phyloP scores from a whole-genome alignment of 257 asterid genomes.

The Nicotiana sylvestris region DNA sequence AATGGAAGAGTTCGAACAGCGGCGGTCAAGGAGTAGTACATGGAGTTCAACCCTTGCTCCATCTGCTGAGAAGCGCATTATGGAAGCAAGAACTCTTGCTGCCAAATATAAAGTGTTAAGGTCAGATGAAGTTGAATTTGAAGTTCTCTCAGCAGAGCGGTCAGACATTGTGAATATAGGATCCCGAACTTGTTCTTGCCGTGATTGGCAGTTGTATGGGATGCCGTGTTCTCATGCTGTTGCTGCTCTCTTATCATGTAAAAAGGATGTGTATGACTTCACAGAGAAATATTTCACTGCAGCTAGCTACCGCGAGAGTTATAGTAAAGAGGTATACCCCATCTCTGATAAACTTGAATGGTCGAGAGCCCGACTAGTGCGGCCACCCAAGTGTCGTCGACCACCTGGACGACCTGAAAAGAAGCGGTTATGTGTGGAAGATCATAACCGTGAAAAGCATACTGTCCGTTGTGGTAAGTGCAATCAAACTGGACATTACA shows the following conservation, averaged over 20 bases:
- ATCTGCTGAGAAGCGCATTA: constrained; percentile 50
- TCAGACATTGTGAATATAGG: constrained; percentile 63
- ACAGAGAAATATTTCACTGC: constrained; percentile 44
- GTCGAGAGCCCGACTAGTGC: constrained; percentile 41
- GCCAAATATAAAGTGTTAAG: constrained; percentile 59
- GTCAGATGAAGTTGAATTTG: constrained; percentile 72
- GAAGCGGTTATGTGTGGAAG: constrained; percentile 61
- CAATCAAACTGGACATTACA: constrained; percentile 66
- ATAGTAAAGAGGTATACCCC: constrained; percentile 40
- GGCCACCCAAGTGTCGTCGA: constrained; percentile 68
- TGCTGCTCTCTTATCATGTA: constrained; percentile 56
- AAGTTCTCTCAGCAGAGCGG: constrained; percentile 55
- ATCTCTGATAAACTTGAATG: constrained; percentile 51
- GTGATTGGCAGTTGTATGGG: constrained; percentile 63
- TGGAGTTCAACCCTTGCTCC: constrained; percentile 67
- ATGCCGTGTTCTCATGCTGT: constrained; percentile 76
- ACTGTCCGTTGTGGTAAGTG: constrained; percentile 65
- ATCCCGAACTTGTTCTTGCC: constrained; percentile 54
- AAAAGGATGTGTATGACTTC: constrained; percentile 49
- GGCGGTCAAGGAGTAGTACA: constrained; percentile 35
- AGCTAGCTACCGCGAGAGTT: constrained; percentile 41
- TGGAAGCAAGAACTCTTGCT: constrained; percentile 42
- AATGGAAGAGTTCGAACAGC: constrained; percentile 44
- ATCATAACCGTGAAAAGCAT: constrained; percentile 64
- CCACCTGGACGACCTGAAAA: constrained; percentile 80